These are phyloP conservation scores for Paramecium biaurelia DNA, from an alignment of 73 alveolate genomes.

Conservation along the genomic window DNA sequence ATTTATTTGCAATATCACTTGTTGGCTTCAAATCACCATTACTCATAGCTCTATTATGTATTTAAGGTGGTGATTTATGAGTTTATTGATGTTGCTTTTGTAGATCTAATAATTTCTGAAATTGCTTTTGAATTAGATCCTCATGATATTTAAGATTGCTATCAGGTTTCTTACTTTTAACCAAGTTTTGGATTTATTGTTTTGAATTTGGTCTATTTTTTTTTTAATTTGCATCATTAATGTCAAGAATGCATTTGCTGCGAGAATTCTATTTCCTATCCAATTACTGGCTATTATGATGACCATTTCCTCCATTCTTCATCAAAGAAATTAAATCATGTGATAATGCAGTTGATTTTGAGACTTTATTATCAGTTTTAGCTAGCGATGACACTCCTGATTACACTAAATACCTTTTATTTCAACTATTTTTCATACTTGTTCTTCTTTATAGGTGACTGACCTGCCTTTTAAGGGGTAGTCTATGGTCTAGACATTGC, in stretches of 20 bases:
- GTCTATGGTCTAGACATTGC: conserved; percentile 21
- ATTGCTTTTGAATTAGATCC: conserved; percentile 27
- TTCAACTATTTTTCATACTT: neutral
- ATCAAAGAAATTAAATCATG: neutral
- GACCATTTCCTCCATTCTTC: neutral
- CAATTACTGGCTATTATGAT: neutral
- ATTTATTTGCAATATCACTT: conserved; percentile 35
- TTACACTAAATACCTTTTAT: conserved; percentile 30
- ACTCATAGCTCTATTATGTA: conserved; percentile 46
- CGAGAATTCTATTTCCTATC: conserved; percentile 10
- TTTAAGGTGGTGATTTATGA: conserved; percentile 11
- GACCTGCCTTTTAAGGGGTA: conserved; percentile 10
- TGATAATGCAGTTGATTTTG: conserved; percentile 20
- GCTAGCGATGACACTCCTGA: conserved; percentile 18
- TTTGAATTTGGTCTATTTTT: conserved; percentile 43
- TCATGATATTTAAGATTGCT: conserved; percentile 40
- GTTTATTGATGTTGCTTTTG: conserved; percentile 9
- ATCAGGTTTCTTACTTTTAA: neutral
- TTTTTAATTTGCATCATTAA: conserved; percentile 24
- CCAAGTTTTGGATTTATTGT: neutral
- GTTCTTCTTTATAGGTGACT: conserved; percentile 29
- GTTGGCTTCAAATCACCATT: conserved; percentile 53
- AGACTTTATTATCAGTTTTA: neutral
- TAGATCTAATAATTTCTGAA: conserved; percentile 15
- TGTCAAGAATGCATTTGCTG: conserved; percentile 4